phyloP scores from a whole-genome alignment of 345 rosid genomes.

The Microcos paniculata region DNA sequence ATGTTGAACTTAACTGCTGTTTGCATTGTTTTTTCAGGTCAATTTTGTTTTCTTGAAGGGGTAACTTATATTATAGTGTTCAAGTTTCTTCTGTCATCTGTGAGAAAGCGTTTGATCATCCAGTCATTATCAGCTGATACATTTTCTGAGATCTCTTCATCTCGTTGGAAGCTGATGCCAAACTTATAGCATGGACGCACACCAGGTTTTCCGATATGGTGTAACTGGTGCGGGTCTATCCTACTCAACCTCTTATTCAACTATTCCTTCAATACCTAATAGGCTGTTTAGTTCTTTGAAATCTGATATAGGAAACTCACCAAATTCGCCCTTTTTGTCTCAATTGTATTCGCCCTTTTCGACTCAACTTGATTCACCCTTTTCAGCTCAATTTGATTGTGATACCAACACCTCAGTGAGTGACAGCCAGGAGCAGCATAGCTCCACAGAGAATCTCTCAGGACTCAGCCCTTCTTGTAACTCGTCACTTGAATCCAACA shows the following conservation, averaged over 20 bases:
- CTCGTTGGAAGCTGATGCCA: conserved; percentile 27
- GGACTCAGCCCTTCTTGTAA: conserved; percentile 49
- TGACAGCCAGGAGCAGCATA: conserved; percentile 49
- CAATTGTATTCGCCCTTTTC: conserved; percentile 33
- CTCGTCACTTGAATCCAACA: conserved; percentile 39
- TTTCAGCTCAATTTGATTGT: conserved; percentile 36
- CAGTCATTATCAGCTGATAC: neutral
- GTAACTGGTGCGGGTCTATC: conserved; percentile 44
- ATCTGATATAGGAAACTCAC: conserved; percentile 39
- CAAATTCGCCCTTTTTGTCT: conserved; percentile 42
- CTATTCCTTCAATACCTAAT: conserved; percentile 34
- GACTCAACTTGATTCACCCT: conserved; percentile 26
- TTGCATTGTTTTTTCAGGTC: conserved; percentile 26
- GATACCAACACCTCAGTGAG: conserved; percentile 41
- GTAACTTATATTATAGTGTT: neutral
- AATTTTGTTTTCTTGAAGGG: conserved; percentile 18
- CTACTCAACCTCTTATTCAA: conserved; percentile 37
- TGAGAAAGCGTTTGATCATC: neutral
- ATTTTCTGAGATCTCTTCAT: neutral
- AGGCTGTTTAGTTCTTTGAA: conserved; percentile 37
- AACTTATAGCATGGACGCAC: conserved; percentile 45
- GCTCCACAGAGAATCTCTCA: conserved; percentile 47
- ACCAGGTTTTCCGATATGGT: conserved; percentile 34
- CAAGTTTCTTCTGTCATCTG: conserved; percentile 11
- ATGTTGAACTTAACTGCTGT: conserved; percentile 7